Conservation (phyloP, 2,329 filamentous ascomycete genomes). For the Trichoderma guizhouense region DNA sequence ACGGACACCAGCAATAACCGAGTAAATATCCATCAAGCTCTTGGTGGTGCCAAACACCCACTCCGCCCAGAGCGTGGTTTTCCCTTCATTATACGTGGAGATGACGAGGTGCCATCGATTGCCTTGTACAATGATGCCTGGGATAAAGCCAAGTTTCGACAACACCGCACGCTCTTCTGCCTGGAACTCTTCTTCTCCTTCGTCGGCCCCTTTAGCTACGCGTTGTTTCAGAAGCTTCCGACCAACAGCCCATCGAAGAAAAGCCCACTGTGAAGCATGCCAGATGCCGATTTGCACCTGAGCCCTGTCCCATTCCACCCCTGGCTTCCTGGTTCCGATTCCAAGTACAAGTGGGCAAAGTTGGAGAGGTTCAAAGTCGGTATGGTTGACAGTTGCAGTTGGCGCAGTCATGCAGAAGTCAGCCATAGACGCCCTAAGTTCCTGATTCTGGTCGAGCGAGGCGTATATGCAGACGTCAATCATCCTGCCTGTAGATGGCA, state of each 20-base stretch:
- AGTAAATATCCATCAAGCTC: slow-evolving; percentile 16
- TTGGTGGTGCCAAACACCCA: background rate
- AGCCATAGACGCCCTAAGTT: background rate
- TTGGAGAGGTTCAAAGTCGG: background rate
- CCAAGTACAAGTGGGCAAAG: background rate
- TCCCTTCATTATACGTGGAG: background rate
- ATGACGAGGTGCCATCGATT: background rate
- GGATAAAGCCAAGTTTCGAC: slow-evolving; percentile 1
- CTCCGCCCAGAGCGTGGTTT: background rate
- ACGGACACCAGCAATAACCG: background rate
- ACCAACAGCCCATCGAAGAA: background rate
- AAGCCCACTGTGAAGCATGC: background rate
- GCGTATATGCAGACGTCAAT: slow-evolving; percentile 14
- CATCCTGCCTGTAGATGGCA: background rate
- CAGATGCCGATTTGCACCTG: background rate
- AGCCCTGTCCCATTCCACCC: background rate
- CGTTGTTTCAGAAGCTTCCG: background rate
- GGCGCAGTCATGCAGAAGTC: slow-evolving; percentile 2
- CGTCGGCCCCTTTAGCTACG: background rate
- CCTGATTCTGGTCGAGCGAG: background rate
- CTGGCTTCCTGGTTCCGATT: background rate
- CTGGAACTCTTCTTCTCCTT: background rate
- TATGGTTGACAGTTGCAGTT: slow-evolving; percentile 16
- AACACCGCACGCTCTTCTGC: background rate
- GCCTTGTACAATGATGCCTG: background rate